phyloP scores from a whole-genome alignment of 2,329 filamentous ascomycete genomes.

The Bipolaris zeicola region DNA sequence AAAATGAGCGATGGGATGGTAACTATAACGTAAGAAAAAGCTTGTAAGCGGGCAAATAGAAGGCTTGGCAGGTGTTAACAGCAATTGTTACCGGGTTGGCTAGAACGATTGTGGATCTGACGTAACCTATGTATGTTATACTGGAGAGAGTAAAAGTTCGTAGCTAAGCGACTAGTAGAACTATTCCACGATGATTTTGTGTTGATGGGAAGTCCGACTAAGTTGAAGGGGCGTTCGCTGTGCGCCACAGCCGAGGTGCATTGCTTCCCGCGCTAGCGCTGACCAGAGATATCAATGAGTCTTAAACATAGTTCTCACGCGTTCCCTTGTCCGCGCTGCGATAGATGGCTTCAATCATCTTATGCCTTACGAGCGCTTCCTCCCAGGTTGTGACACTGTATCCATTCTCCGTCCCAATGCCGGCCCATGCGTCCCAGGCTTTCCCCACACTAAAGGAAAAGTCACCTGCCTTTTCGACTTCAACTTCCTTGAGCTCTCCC shows the following conservation, averaged over 20 bases:
- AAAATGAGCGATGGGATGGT: not conserved
- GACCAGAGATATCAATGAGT: not conserved
- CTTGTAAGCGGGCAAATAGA: conserved; percentile 4
- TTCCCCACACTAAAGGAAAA: conserved; percentile 60
- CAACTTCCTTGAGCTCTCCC: conserved; percentile 49
- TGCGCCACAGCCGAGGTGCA: not conserved
- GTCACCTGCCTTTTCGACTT: conserved; percentile 56
- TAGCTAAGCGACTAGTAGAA: too few species aligned
- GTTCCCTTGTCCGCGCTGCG: conserved; percentile 40
- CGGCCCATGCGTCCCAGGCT: conserved; percentile 63
- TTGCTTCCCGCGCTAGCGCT: not conserved
- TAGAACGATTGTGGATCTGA: too few species aligned
- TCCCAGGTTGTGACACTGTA: conserved; percentile 40
- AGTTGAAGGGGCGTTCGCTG: too few species aligned
- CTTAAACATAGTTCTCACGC: conserved; percentile 36
- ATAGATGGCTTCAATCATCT: conserved; percentile 47
- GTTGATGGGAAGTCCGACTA: too few species aligned
- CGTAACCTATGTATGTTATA: too few species aligned
- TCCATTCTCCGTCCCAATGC: conserved; percentile 30
- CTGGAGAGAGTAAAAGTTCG: too few species aligned
- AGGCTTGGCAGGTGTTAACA: not conserved
- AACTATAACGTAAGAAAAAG: conserved; percentile 17
- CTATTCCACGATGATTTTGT: too few species aligned
- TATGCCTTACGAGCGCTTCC: conserved; percentile 42
- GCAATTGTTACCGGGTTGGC: not conserved